Percentiles rank a stretch among this genome's conserved stretches.
Conservation (phyloP, 305 asterid genomes). For the Withania somnifera region DNA sequence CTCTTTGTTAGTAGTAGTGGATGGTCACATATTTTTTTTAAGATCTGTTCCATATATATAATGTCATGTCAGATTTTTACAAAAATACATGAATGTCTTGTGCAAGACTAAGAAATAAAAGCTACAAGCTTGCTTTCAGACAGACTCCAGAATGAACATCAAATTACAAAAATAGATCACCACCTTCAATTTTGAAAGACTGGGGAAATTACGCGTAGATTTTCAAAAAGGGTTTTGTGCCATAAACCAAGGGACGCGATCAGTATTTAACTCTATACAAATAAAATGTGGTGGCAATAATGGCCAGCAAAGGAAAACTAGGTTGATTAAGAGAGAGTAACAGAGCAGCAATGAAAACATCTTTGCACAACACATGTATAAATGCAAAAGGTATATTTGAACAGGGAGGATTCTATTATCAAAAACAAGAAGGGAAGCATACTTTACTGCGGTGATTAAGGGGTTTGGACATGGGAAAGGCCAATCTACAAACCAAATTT, state of each 20-base stretch:
- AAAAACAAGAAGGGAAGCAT: not conserved
- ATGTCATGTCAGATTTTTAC: not conserved
- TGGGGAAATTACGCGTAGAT: not conserved
- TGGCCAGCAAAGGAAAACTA: not conserved
- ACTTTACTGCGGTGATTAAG: not conserved
- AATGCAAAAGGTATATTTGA: not conserved
- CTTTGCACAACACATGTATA: not conserved
- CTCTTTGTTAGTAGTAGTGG: slow-evolving; percentile 87
- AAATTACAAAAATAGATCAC: not conserved
- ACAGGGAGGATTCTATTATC: not conserved
- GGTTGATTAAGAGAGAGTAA: not conserved
- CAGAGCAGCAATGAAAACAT: not conserved
- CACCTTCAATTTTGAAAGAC: not conserved
- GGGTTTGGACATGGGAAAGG: not conserved
- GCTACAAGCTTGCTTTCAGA: not conserved
- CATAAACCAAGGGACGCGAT: not conserved
- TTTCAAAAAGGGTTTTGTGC: not conserved
- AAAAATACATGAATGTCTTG: not conserved
- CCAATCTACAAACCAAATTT: not conserved
- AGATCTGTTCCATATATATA: slow-evolving; percentile 38
- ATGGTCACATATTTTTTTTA: slow-evolving; percentile 95
- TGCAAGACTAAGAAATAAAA: not conserved
- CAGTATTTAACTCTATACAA: not conserved
- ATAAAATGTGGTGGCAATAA: not conserved
- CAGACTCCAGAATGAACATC: not conserved